Percentiles rank a stretch among this genome's conserved stretches.
Conservation (phyloP, 2,329 filamentous ascomycete species). For the Alternaria sp. region DNA sequence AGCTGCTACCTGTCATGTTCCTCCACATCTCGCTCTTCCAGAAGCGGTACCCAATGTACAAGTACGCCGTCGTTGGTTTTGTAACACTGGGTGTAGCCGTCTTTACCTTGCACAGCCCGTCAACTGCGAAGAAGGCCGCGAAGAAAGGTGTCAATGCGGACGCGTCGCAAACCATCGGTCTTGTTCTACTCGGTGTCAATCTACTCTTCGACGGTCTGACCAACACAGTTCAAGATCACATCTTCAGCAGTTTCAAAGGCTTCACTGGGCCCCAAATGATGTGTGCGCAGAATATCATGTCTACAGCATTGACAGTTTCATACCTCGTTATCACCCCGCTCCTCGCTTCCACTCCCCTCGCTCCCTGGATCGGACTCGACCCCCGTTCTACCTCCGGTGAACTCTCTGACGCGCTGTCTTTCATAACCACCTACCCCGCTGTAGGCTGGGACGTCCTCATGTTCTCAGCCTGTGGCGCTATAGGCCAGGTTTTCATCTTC, state of each 20-base stretch:
- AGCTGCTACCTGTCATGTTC: slow-evolving; percentile 98
- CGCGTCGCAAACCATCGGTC: slow-evolving; percentile 74
- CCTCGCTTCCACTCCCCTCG: slow-evolving; percentile 68
- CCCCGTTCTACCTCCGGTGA: slow-evolving; percentile 63
- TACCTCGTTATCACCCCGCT: slow-evolving; percentile 84
- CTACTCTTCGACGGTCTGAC: slow-evolving; percentile 94
- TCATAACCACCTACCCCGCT: slow-evolving; percentile 79
- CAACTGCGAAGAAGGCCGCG: slow-evolving; percentile 48
- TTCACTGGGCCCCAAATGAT: slow-evolving; percentile 98
- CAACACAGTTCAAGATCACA: slow-evolving; percentile 95
- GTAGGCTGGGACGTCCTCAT: slow-evolving; percentile 89
- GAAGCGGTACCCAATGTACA: slow-evolving; percentile 89
- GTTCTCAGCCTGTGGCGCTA: slow-evolving; percentile 87
- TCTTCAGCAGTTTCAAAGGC: slow-evolving; percentile 78
- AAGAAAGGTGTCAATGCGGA: slow-evolving; percentile 65
- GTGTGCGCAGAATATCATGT: slow-evolving; percentile 94
- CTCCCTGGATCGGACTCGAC: slow-evolving; percentile 52
- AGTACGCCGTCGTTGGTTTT: slow-evolving; percentile 90
- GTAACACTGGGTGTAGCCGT: slow-evolving; percentile 93
- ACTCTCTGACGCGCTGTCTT: slow-evolving; percentile 78
- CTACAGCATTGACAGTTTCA: slow-evolving; percentile 74
- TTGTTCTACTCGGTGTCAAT: slow-evolving; percentile 86
- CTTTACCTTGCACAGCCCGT: slow-evolving; percentile 84
- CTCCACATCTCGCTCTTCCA: slow-evolving; percentile 92
- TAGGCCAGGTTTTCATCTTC: slow-evolving; percentile 96